phyloP scores from a whole-genome alignment of 106 monocot genomes.

The Amphibolis antarctica region DNA sequence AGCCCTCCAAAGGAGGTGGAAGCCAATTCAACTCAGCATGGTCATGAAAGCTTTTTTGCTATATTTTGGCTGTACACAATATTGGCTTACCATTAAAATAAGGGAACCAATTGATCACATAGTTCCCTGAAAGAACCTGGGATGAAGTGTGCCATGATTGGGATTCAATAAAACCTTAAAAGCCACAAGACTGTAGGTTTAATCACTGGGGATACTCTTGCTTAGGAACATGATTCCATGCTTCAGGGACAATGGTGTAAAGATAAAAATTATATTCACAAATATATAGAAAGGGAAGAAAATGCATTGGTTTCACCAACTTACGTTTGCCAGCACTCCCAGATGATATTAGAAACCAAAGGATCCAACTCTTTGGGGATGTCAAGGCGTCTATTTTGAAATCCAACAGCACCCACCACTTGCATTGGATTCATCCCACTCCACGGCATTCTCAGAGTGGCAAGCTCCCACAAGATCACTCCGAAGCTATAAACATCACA shows the following conservation, averaged over 20 bases:
- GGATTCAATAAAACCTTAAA: neutral
- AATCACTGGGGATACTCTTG: too few species aligned
- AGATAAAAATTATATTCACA: neutral
- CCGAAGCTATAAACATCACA: constrained; percentile 99
- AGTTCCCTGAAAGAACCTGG: too few species aligned
- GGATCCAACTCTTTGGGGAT: constrained; percentile 95
- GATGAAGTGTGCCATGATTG: neutral
- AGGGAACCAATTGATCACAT: neutral
- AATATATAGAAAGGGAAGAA: neutral
- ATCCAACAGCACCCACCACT: constrained; percentile 95
- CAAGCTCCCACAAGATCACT: constrained; percentile 94
- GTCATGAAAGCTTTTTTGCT: neutral
- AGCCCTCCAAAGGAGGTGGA: too few species aligned
- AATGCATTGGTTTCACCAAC: neutral
- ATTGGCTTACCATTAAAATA: too few species aligned
- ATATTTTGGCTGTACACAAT: neutral
- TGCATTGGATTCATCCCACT: constrained; percentile 99
- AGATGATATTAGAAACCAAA: constrained; percentile 63
- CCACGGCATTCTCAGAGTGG: constrained; percentile 93
- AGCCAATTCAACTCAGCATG: too few species aligned
- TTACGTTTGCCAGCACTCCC: constrained; percentile 94
- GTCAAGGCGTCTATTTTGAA: constrained; percentile 83
- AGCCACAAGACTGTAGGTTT: neutral
- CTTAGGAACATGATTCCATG: neutral
- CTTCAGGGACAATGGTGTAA: neutral